Base-by-base conservation (phyloP, 129 eudicot species). In the Chrysanthemum lavandulifolium region DNA sequence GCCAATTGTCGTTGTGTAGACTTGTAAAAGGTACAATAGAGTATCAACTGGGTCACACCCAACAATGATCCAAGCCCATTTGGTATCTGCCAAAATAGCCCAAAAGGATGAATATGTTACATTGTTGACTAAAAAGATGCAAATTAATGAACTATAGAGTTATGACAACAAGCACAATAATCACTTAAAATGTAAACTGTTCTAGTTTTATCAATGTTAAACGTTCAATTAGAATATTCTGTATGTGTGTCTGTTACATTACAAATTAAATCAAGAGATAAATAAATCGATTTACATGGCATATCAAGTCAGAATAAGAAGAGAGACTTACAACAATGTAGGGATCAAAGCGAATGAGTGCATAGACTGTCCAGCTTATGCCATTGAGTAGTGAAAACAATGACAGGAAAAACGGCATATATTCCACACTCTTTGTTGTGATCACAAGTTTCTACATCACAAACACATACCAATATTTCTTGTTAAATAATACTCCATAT, bases 401-500 rank as follows among this genome's bases (percentile, higher is more conserved):
- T 3, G 96, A 89, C 10, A 87, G 81, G 65, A 80, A 87, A 76
- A 93, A 85, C 1, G 98, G 98, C 98, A 93, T 93, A 72, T 75
- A 93, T 75, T 89, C 95, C 66, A 93, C 95, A 29, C 98, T 93
- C 69, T 82, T 93, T 23, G 95, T 93, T 3, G 78, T 82, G 11
- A 93, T 89, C 84, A 93, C 98, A 80, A 87, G 49, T 87, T 80
- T 90, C 97, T 90, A 79, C 87, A 62, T 50, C 72, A 58, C 49
- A 61, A 61, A 54, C 21, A 36, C 48, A 69, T 10, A 43, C 13
- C 61, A 59, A 13, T 25, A 9, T 57, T 43, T 47, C 49, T 19
- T 47, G 36, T 45, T 40, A 16, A 8, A 6, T 36, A 36, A 36
- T 36, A 36, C 45, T 36, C 14, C 13, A 13, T 11, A 29, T 31